Evolutionary conservation across 2,329 filamentous ascomycete genomes (phyloP).

Genomic region (Fonsecaea multimorphosa): DNA sequence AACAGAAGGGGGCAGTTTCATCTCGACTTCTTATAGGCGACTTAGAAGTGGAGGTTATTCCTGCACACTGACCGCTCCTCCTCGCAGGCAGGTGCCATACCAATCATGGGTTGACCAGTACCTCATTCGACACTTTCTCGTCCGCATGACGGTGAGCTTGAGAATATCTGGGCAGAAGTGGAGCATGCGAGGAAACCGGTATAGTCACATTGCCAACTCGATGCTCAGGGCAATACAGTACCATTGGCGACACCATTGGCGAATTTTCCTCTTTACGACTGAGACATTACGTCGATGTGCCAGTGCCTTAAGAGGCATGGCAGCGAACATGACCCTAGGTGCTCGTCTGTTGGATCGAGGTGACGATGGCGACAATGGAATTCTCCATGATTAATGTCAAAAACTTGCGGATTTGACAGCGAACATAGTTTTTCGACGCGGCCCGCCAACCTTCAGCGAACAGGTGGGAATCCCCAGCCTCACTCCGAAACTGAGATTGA

Average conservation of each 20-base stretch:
- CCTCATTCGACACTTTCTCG: constrained; percentile 51
- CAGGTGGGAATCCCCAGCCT: constrained; percentile 35
- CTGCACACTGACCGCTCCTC: not conserved
- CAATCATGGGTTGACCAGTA: constrained; percentile 52
- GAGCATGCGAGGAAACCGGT: constrained; percentile 44
- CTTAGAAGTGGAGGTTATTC: not conserved
- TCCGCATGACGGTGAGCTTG: constrained; percentile 43
- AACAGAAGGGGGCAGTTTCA: constrained; percentile 40
- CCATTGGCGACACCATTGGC: constrained; percentile 45
- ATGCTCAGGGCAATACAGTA: constrained; percentile 47
- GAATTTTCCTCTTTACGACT: constrained; percentile 52
- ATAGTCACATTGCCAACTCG: constrained; percentile 48
- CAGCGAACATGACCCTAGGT: constrained; percentile 26
- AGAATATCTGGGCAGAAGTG: constrained; percentile 51
- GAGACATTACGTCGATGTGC: constrained; percentile 48
- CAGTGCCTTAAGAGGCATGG: constrained; percentile 29
- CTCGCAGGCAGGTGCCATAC: constrained; percentile 45
- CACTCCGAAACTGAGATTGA: constrained; percentile 25
- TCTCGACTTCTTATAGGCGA: constrained; percentile 44
- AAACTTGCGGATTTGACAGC: constrained; percentile 33
- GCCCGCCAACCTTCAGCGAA: constrained; percentile 24
- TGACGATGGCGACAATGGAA: no score
- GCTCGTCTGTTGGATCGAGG: constrained; percentile 28
- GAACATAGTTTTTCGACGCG: no score
- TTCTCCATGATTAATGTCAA: constrained; percentile 34